Evolutionary conservation across 192 early-diverging fungal genomes (phyloP).

Genomic region (Coemansia sp.): DNA sequence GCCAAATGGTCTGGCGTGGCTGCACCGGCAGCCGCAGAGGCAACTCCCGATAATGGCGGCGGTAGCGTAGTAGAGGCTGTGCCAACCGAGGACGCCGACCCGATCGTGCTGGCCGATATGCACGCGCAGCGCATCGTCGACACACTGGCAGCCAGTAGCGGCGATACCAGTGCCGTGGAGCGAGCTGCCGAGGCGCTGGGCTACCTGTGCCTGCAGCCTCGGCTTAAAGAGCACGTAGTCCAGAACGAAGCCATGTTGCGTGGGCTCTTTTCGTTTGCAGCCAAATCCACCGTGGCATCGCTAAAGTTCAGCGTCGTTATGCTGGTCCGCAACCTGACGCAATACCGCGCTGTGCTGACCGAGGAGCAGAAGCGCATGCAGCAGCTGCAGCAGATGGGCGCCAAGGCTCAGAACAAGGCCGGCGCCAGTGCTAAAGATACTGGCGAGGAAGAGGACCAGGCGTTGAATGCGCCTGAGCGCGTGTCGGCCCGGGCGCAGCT

Average conservation of each 20-base stretch:
- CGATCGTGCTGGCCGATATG: constrained; percentile 35
- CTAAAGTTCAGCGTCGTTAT: constrained; percentile 75
- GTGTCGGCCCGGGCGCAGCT: constrained; percentile 56
- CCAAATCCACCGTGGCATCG: constrained; percentile 48
- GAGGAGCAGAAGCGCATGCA: constrained; percentile 83
- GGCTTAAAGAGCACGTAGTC: constrained; percentile 70
- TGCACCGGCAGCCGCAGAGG: constrained; percentile 26
- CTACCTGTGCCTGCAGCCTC: constrained; percentile 73
- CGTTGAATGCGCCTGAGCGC: constrained; percentile 10
- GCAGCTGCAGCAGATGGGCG: constrained; percentile 72
- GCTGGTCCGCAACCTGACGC: constrained; percentile 79
- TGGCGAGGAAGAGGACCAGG: constrained; percentile 14
- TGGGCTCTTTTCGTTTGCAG: constrained; percentile 59
- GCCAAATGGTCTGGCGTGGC: constrained; percentile 64
- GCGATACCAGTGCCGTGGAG: constrained; percentile 45
- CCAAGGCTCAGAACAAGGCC: constrained; percentile 35
- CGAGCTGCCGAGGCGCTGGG: constrained; percentile 81
- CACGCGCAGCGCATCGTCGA: constrained; percentile 28
- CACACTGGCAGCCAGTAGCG: constrained; percentile 16
- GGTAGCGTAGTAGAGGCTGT: background rate
- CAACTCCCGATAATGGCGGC: constrained; percentile 2
- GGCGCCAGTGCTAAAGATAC: background rate
- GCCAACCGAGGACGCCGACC: constrained; percentile 20
- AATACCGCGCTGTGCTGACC: constrained; percentile 65
- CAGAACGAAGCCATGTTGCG: constrained; percentile 63